Evolutionary conservation across 2,329 filamentous ascomycete genomes (phyloP).

Genomic region (Phaeosphaeria sp.): DNA sequence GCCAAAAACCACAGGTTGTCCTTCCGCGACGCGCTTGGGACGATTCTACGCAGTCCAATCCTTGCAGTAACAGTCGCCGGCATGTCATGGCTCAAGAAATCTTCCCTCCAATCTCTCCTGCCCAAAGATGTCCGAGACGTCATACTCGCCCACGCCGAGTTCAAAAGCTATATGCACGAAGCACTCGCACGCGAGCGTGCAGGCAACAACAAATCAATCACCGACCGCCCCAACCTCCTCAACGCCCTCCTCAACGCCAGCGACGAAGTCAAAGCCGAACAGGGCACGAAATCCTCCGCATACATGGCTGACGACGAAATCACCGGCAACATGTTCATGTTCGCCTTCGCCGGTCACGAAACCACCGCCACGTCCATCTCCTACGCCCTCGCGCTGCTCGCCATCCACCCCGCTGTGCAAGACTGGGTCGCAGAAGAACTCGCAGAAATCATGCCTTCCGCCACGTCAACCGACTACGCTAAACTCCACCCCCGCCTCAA

Average conservation of each 20-base stretch:
- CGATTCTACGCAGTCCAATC: conserved; percentile 35
- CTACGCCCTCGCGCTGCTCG: conserved; percentile 57
- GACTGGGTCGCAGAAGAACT: conserved; percentile 60
- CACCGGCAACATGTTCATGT: conserved; percentile 41
- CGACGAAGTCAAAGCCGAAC: conserved; percentile 11
- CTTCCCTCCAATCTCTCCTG: conserved; percentile 20
- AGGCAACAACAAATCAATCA: background rate
- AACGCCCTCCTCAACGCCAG: conserved; percentile 37
- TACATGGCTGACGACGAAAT: conserved; percentile 29
- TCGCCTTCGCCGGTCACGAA: conserved; percentile 38
- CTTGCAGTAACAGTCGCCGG: conserved; percentile 13
- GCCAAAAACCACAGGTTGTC: conserved; percentile 18
- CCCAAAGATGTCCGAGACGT: conserved; percentile 24
- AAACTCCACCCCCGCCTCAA: background rate
- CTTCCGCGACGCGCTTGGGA: conserved; percentile 29
- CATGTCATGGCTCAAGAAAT: conserved; percentile 11
- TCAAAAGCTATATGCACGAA: conserved; percentile 26
- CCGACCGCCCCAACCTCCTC: conserved; percentile 29
- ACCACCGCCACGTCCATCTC: conserved; percentile 56
- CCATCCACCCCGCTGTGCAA: conserved; percentile 58
- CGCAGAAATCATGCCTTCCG: background rate
- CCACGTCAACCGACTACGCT: background rate
- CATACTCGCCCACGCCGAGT: conserved; percentile 17
- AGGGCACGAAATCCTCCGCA: background rate
- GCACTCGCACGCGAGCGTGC: conserved; percentile 18